These are phyloP conservation scores for Stagonosporopsis cucurbitacearum DNA, from an alignment of 2,329 filamentous ascomycete species.

Conservation along the genomic window DNA sequence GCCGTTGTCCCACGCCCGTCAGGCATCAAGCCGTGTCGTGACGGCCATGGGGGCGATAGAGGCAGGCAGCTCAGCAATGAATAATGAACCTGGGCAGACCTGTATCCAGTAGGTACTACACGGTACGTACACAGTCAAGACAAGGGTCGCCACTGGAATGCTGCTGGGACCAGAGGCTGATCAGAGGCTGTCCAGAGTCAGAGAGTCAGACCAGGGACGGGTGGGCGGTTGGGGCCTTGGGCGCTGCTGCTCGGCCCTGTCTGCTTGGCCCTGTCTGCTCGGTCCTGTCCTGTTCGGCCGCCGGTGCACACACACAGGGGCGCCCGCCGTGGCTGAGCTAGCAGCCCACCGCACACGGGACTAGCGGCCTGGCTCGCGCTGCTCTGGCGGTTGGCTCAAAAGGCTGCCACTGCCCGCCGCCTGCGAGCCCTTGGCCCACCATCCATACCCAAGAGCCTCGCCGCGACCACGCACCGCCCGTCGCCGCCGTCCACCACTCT, in stretches of 20 bases:
- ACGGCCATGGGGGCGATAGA: too few relatives aligned
- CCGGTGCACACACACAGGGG: slow-evolving; percentile 15
- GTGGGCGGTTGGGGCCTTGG: slow-evolving; percentile 24
- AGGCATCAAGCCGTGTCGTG: slow-evolving; percentile 23
- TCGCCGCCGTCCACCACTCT: slow-evolving; percentile 31
- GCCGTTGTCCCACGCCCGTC: slow-evolving; percentile 4
- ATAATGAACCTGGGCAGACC: too few relatives aligned
- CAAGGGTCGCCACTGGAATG: too few relatives aligned
- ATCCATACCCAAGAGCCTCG: too few relatives aligned
- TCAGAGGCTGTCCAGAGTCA: too few relatives aligned
- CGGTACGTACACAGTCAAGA: too few relatives aligned
- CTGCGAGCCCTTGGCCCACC: slow-evolving; percentile 15
- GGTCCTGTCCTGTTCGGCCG: too few relatives aligned
- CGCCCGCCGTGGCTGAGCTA: slow-evolving; percentile 2
- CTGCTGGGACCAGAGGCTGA: too few relatives aligned
- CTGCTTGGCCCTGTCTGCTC: too few relatives aligned
- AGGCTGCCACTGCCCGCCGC: slow-evolving; percentile 30
- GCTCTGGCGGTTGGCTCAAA: slow-evolving; percentile 19
- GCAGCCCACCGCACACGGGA: slow-evolving; percentile 7
- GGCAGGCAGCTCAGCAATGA: too few relatives aligned
- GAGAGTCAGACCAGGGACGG: too few relatives aligned
- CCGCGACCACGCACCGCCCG: slow-evolving; percentile 39
- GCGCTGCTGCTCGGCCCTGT: slow-evolving; percentile 16
- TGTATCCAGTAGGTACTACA: too few relatives aligned
- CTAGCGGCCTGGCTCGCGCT: slow-evolving; percentile 12